Evolutionary conservation across 2,329 filamentous ascomycete genomes (phyloP).

Genomic region (Talaromyces rugulosus): DNA sequence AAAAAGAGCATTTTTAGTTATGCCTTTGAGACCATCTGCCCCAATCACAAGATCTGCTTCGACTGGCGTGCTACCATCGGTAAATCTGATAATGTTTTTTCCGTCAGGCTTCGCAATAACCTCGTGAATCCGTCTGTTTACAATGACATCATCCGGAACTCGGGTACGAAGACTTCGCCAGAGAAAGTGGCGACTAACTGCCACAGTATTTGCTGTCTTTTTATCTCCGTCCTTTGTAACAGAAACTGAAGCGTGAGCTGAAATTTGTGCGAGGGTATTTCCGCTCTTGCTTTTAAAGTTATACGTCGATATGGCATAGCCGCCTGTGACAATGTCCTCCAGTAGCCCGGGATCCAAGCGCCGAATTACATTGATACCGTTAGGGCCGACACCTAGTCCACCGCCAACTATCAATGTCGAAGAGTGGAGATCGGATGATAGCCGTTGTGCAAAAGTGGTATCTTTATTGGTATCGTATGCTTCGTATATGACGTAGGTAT

Average conservation of each 20-base stretch:
- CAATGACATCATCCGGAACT: slow-evolving; percentile 30
- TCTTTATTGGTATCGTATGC: slow-evolving; percentile 31
- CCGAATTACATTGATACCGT: slow-evolving; percentile 36
- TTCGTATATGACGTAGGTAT: slow-evolving; percentile 39
- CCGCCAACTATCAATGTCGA: slow-evolving; percentile 35
- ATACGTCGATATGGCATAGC: slow-evolving; percentile 30
- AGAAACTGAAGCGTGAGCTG: slow-evolving; percentile 8
- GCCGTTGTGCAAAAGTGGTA: slow-evolving; percentile 17
- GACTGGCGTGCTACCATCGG: slow-evolving; percentile 26
- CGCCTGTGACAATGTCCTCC: slow-evolving; percentile 27
- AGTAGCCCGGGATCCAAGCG: slow-evolving; percentile 34
- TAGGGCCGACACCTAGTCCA: slow-evolving; percentile 35
- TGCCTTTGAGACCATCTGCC: slow-evolving; percentile 39
- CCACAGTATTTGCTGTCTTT: slow-evolving; percentile 28
- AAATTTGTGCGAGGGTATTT: slow-evolving; percentile 25
- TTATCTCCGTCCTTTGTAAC: slow-evolving; percentile 6
- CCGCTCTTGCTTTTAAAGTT: slow-evolving; percentile 34
- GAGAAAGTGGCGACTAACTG: slow-evolving; percentile 34
- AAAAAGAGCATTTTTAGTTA: slow-evolving; percentile 34
- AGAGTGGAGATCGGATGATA: slow-evolving; percentile 23
- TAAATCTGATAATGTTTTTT: slow-evolving; percentile 29
- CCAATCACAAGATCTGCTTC: slow-evolving; percentile 42
- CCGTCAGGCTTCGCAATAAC: slow-evolving; percentile 22
- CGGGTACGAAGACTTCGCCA: slow-evolving; percentile 34
- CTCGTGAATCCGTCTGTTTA: slow-evolving; percentile 27